Evolutionary conservation across 257 asterid genomes (phyloP).

Genomic region (Galeopsis tetrahit): DNA sequence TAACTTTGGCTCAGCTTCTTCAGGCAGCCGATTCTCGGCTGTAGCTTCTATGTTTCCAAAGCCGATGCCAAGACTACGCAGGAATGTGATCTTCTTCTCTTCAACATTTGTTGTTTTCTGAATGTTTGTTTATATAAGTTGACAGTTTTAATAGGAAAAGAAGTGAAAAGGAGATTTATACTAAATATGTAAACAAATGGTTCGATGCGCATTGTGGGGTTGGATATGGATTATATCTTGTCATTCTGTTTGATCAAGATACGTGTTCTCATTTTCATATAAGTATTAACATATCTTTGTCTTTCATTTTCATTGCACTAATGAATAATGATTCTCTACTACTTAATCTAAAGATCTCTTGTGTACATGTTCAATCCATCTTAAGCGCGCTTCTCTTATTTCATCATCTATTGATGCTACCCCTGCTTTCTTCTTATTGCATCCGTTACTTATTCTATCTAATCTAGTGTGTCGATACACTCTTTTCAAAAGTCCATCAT

Average conservation of each 20-base stretch:
- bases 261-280: background rate
- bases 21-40: slow-evolving; percentile 56
- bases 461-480: background rate
- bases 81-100: slow-evolving; percentile 42
- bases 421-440: background rate
- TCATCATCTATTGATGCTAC: background rate
- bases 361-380: background rate
- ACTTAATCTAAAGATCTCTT: background rate
- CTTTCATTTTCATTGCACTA: background rate
- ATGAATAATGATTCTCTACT: background rate
- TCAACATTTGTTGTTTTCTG: slow-evolving; percentile 45
- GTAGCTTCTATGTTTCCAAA: slow-evolving; percentile 75
- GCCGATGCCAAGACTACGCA: slow-evolving; percentile 61
- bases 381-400: background rate
- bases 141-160: background rate
- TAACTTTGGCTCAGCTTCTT: slow-evolving; percentile 65
- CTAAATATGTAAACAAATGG: too few species aligned
- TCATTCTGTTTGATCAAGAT: background rate
- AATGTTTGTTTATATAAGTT: slow-evolving; percentile 23
- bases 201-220: background rate
- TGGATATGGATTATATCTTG: background rate
- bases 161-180: background rate
- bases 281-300: background rate
- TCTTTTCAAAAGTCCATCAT: background rate
- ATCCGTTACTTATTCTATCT: background rate